Base-by-base conservation (phyloP, 331 rosid genomes). In the Phaseolus coccineus region DNA sequence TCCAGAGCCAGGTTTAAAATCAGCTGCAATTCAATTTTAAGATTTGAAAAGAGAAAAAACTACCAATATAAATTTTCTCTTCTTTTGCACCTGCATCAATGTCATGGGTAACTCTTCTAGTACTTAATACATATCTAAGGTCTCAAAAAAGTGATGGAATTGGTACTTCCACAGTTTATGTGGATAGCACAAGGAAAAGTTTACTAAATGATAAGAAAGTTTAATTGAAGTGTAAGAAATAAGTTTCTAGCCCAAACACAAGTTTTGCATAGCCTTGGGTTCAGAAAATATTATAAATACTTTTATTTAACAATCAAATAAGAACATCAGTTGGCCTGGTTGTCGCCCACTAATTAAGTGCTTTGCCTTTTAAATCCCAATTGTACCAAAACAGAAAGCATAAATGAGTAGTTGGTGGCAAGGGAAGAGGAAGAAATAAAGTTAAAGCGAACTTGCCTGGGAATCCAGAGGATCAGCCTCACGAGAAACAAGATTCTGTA, bases 381-480 rank as follows among this genome's bases (percentile, higher is more conserved):
- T 61, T 30, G 33, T 6, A 31, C 24, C 14, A 33, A 63, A 33
- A 63, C 44, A 15, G 13, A 33, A 61, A 63, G 14, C 22, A 15
- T 35, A 63, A 16, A 63, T 33, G 16, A 63, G 22, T 11, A 33
- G 37, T 11, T 33, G 11, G 33, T 61, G 68, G 4, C 24, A 30
- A 67, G 16, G 51, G 56, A 73, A 71, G 30, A 72, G 7, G 28
- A 7, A 30, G 25, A 53, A 73, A 10, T 19, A 52, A 27, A 44
- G 39, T 25, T 73, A 16, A 16, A 71, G 7, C 8, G 65, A 42
- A 40, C 52, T 35, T 77, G 89, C 97, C 89, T 88, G 92, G 40
- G 96, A 78, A 72, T 93, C 98, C 11, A 91, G 80, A 61, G 97
- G 98, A 86, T 93, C 93, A 5, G 92, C 93, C 86, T 93, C 98